phyloP scores from a whole-genome alignment of 371 early-diverging fungal genomes.

The Saksenaea oblongispora region DNA sequence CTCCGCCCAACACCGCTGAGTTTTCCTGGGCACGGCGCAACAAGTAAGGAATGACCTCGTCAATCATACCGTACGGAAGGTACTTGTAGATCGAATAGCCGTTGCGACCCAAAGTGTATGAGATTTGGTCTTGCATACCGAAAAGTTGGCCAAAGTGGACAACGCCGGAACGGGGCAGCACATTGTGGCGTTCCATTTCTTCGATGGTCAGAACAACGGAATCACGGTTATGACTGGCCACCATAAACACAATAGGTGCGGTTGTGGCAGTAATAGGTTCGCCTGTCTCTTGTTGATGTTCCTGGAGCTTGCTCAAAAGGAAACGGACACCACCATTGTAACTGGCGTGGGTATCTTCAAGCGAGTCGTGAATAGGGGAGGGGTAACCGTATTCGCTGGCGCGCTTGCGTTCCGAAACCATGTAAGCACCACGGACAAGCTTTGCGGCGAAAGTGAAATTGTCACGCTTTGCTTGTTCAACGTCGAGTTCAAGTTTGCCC shows the following conservation, averaged over 20 bases:
- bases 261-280: conserved; percentile 29
- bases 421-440: conserved; percentile 94
- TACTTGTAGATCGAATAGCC: conserved; percentile 89
- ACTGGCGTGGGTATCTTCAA: conserved; percentile 80
- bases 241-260: conserved; percentile 71
- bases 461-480: conserved; percentile 64
- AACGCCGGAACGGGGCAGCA: conserved; percentile 57
- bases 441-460: conserved; percentile 87
- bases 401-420: conserved; percentile 85
- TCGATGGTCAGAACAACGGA: conserved; percentile 70
- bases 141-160: conserved; percentile 93
- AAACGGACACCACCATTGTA: conserved; percentile 82
- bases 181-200: conserved; percentile 61
- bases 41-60: conserved; percentile 92
- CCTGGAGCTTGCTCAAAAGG: conserved; percentile 60
- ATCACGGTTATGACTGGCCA: conserved; percentile 91
- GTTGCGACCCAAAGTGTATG: conserved; percentile 72
- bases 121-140: conserved; percentile 86
- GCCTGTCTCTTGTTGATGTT: conserved; percentile 24
- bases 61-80: conserved; percentile 83
- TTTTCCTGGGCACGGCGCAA: conserved; percentile 96
- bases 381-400: conserved; percentile 67
- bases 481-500: conserved; percentile 70
- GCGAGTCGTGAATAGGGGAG: conserved; percentile 81
- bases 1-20: conserved; percentile 67